Evolutionary conservation across 306 rosid genomes (phyloP).

Genomic region (Rubus parviflorus): DNA sequence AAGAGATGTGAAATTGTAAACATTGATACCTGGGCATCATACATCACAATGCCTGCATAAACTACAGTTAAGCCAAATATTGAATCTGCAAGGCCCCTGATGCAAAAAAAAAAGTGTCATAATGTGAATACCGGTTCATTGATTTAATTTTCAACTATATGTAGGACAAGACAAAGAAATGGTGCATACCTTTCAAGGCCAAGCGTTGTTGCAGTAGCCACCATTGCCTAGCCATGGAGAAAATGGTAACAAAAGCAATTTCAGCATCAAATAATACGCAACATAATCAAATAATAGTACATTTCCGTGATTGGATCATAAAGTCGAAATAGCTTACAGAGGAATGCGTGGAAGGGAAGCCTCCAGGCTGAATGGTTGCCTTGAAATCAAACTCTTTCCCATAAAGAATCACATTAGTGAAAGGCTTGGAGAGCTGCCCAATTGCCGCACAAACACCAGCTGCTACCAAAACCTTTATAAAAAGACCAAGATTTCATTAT

Average conservation of each 20-base stretch:
- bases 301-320: not conserved
- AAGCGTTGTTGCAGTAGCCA: conserved; percentile 76
- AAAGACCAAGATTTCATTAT: not conserved
- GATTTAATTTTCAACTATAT: not conserved
- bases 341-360: conserved; percentile 93
- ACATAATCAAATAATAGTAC: not conserved
- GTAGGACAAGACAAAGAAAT: conserved; percentile 10
- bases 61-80: conserved; percentile 74
- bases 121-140: not conserved
- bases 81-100: conserved; percentile 89
- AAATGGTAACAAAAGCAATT: conserved; percentile 31
- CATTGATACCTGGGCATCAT: conserved; percentile 84
- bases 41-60: conserved; percentile 92
- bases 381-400: conserved; percentile 73
- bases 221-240: conserved; percentile 60
- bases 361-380: conserved; percentile 65
- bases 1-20: not conserved
- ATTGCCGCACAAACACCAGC: conserved; percentile 63
- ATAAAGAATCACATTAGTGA: conserved; percentile 59
- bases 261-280: conserved; percentile 21
- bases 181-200: conserved; percentile 73
- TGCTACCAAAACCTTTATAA: conserved; percentile 64
- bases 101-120: conserved; percentile 12
- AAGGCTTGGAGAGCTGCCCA: conserved; percentile 87
- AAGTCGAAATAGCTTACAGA: conserved; percentile 52